Percentiles rank a stretch among this genome's conserved stretches.
phyloP scores from a whole-genome alignment of 495 filamentous ascomycete genomes.

The Diplogelasinospora grovesii region DNA sequence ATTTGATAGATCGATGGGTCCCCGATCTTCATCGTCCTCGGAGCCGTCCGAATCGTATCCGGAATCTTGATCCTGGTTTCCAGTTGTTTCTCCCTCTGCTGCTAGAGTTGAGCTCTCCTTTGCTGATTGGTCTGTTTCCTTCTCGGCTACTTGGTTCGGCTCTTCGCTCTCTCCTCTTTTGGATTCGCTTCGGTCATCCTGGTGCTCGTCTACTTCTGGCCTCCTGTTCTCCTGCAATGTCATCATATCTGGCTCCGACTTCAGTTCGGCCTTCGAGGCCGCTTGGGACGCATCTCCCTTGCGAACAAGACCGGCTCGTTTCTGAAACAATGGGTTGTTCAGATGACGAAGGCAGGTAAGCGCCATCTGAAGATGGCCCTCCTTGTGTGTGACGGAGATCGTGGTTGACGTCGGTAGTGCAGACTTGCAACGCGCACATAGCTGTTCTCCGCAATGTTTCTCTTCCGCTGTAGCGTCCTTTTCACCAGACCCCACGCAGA shows the following conservation, averaged over 20 bases:
- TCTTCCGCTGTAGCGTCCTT: conserved; percentile 1
- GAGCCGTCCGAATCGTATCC: conserved; percentile 9
- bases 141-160: neutral
- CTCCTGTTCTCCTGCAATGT: neutral
- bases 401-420: neutral
- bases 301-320: conserved; percentile 4
- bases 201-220: neutral
- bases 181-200: neutral
- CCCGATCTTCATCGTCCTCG: conserved; percentile 10
- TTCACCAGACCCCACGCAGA: conserved; percentile 9
- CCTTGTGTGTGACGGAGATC: conserved; percentile 11
- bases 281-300: neutral
- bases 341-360: conserved; percentile 19
- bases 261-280: neutral
- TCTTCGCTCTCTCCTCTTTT: neutral
- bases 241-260: neutral
- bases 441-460: neutral
- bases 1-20: no score
- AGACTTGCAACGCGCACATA: conserved; percentile 16
- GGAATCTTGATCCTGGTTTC: neutral
- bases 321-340: conserved; percentile 20
- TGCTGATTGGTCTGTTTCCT: no score
- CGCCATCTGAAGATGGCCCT: conserved; percentile 15
- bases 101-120: no score
- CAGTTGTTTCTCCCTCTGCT: neutral